phyloP scores from a whole-genome alignment of 1,284 basidiomycete species.

The Malassezia restricta region DNA sequence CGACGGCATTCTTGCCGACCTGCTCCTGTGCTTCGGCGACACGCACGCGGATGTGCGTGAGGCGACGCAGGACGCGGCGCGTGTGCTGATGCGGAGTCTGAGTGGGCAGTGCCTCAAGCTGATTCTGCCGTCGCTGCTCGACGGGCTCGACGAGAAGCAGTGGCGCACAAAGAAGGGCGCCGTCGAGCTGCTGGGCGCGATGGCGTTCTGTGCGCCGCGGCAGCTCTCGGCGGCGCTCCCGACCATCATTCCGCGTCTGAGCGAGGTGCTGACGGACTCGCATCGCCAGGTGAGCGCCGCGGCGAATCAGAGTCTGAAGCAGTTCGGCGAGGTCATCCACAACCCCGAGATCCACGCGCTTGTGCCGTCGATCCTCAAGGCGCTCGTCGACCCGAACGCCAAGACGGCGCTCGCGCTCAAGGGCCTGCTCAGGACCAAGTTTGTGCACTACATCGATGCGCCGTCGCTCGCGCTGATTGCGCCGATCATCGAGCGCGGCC shows the following conservation, averaged over 20 bases:
- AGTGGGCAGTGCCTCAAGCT: slow-evolving; percentile 60
- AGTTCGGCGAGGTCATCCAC: slow-evolving; percentile 66
- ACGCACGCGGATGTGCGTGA: slow-evolving; percentile 77
- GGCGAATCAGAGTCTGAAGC: slow-evolving; percentile 89
- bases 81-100: slow-evolving; percentile 87
- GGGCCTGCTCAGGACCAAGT: slow-evolving; percentile 78
- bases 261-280: slow-evolving; percentile 88
- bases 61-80: slow-evolving; percentile 81
- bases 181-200: slow-evolving; percentile 92
- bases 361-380: slow-evolving; percentile 83
- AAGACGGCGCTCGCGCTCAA: slow-evolving; percentile 77
- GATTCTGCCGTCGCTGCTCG: slow-evolving; percentile 77
- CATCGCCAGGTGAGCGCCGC: slow-evolving; percentile 88
- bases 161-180: slow-evolving; percentile 98
- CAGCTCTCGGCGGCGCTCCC: slow-evolving; percentile 91
- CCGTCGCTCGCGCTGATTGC: slow-evolving; percentile 93
- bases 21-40: slow-evolving; percentile 84
- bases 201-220: slow-evolving; percentile 94
- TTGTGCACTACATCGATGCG: slow-evolving; percentile 96
- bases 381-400: slow-evolving; percentile 77
- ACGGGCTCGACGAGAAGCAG: slow-evolving; percentile 91
- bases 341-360: slow-evolving; percentile 72
- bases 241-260: slow-evolving; percentile 87
- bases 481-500: slow-evolving; percentile 85
- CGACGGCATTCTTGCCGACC: slow-evolving; percentile 67